These are phyloP conservation scores for Saccharomycopsis amapae DNA, from an alignment of 805 yeast genomes.

Conservation along the genomic window DNA sequence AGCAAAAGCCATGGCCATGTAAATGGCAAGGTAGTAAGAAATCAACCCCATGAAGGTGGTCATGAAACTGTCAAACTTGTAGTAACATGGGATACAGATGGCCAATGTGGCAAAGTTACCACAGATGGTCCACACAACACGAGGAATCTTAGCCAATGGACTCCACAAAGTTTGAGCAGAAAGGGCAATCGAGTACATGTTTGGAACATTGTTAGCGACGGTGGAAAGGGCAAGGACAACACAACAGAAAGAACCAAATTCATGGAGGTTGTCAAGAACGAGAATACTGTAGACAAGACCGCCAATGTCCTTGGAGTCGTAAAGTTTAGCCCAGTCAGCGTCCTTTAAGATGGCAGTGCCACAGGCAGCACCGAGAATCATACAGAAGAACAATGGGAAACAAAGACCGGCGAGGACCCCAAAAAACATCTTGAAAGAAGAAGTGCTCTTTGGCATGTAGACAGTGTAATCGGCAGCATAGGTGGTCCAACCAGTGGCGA, in stretches of 20 bases:
- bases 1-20: constrained; percentile 63
- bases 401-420: constrained; percentile 58
- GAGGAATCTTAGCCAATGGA: constrained; percentile 65
- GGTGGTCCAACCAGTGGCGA: constrained; percentile 92
- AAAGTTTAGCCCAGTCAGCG: constrained; percentile 41
- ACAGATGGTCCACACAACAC: constrained; percentile 71
- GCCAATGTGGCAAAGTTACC: constrained; percentile 77
- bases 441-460: constrained; percentile 66
- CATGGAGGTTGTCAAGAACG: constrained; percentile 74
- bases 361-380: constrained; percentile 83
- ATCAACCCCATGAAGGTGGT: constrained; percentile 84
- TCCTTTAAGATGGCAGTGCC: constrained; percentile 55
- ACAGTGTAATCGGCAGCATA: constrained; percentile 90
- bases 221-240: constrained; percentile 81
- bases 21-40: constrained; percentile 85
- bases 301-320: constrained; percentile 55
- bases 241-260: constrained; percentile 85
- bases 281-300: constrained; percentile 77
- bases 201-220: constrained; percentile 87
- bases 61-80: constrained; percentile 66
- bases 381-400: constrained; percentile 62
- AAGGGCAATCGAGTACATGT: constrained; percentile 84
- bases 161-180: constrained; percentile 83
- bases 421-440: constrained; percentile 51
- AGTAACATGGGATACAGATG: constrained; percentile 83